phyloP scores from a whole-genome alignment of 75 land plant genomes.

The Larix kaempferi region DNA sequence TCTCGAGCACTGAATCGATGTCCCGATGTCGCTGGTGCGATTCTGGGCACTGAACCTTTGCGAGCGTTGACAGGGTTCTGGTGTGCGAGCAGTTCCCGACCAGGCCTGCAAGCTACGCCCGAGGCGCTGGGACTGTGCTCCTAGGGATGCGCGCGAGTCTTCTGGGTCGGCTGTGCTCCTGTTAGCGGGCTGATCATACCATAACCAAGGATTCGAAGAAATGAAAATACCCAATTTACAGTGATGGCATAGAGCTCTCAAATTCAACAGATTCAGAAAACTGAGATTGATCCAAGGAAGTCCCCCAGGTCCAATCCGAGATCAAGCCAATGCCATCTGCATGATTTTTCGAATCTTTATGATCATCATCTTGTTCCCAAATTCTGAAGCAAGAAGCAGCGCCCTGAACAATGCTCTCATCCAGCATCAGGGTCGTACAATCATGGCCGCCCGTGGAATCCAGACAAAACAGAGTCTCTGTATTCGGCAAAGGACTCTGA shows the following conservation, averaged over 20 bases:
- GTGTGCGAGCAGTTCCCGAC: no score
- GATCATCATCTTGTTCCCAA: background rate
- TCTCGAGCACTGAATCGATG: no score
- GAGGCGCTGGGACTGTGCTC: no score
- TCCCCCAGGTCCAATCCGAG: constrained; percentile 1
- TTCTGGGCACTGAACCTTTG: no score
- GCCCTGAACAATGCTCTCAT: background rate
- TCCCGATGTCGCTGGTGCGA: no score
- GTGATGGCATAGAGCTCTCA: background rate
- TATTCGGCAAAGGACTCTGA: background rate
- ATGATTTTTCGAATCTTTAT: background rate
- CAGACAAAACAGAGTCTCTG: background rate
- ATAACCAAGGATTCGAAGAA: no score
- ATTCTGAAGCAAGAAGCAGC: background rate
- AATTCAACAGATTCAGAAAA: background rate
- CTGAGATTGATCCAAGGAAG: background rate
- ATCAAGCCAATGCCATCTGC: background rate
- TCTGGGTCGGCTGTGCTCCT: no score
- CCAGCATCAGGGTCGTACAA: background rate
- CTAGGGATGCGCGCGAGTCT: no score
- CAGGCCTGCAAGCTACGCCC: no score
- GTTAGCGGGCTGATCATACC: no score
- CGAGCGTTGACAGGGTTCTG: no score
- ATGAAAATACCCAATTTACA: background rate
- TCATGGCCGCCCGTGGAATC: background rate